phyloP scores from a whole-genome alignment of 371 early-diverging fungal species.

The Rozella allomycis region DNA sequence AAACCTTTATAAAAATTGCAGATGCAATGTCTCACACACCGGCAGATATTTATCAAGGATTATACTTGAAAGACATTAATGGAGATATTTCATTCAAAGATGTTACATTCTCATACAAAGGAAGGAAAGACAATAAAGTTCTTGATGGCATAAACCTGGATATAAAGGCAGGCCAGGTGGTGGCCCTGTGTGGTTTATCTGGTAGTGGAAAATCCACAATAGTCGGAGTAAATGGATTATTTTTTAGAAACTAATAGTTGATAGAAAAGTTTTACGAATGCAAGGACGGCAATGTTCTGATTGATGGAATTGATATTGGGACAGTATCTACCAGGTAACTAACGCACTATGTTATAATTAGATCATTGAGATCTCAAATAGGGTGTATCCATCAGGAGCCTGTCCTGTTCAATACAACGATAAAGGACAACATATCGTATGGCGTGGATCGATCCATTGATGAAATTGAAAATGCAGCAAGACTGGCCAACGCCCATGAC shows the following conservation, averaged over 20 bases:
- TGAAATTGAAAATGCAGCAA: slow-evolving; percentile 34
- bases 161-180: slow-evolving; percentile 20
- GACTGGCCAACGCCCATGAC: slow-evolving; percentile 49
- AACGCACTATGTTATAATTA: no score
- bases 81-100: slow-evolving; percentile 17
- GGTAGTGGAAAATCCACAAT: slow-evolving; percentile 64
- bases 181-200: slow-evolving; percentile 25
- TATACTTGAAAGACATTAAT: no score
- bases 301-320: no score
- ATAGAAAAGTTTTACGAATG: no score
- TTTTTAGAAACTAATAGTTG: neutral
- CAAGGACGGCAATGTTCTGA: no score
- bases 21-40: no score
- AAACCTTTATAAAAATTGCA: no score
- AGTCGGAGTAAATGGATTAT: slow-evolving; percentile 17
- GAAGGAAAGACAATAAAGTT: slow-evolving; percentile 10
- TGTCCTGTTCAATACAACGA: neutral
- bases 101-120: slow-evolving; percentile 11
- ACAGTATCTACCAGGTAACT: no score
- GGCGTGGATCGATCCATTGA: slow-evolving; percentile 6
- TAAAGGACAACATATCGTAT: neutral
- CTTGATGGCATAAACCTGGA: slow-evolving; percentile 12
- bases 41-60: no score
- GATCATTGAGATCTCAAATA: neutral
- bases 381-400: neutral